Conservation (phyloP, 768 basidiomycete genomes). For the Pulveroboletus ravenelii region DNA sequence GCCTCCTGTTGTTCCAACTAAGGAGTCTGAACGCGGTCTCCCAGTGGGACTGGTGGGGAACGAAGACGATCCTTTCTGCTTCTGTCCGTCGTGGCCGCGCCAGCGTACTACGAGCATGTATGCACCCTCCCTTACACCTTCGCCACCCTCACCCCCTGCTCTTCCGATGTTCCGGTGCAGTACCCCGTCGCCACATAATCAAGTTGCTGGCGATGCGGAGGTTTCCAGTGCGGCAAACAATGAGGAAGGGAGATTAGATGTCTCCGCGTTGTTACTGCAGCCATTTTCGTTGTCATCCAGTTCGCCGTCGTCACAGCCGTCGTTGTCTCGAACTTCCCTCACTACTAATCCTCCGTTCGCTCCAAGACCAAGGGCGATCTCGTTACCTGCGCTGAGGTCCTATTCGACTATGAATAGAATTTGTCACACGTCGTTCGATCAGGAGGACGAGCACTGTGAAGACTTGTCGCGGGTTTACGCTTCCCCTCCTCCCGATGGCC, state of each 20-base stretch:
- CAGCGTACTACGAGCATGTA: slow-evolving; percentile 30
- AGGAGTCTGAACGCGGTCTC: not conserved
- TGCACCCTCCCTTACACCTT: slow-evolving; percentile 3
- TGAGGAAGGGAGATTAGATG: slow-evolving; percentile 11
- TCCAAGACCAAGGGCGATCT: slow-evolving; percentile 25
- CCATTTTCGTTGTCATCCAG: slow-evolving; percentile 19
- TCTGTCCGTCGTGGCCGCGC: slow-evolving; percentile 20
- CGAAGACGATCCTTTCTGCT: slow-evolving; percentile 24
- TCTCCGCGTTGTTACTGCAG: slow-evolving; percentile 27
- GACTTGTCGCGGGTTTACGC: slow-evolving; percentile 30
- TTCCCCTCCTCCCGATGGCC: slow-evolving; percentile 27
- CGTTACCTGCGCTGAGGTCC: slow-evolving; percentile 15
- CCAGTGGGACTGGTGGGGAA: slow-evolving; percentile 5
- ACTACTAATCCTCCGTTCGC: slow-evolving; percentile 7
- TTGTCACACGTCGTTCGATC: slow-evolving; percentile 15
- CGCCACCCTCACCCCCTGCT: slow-evolving; percentile 3
- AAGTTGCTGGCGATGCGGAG: slow-evolving; percentile 5
- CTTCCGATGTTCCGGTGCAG: slow-evolving; percentile 23
- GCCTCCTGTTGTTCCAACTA: not conserved
- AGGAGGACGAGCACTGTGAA: slow-evolving; percentile 19
- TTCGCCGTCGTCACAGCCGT: slow-evolving; percentile 8
- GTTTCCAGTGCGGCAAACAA: not conserved
- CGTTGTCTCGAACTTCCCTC: slow-evolving; percentile 9
- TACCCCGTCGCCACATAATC: slow-evolving; percentile 26
- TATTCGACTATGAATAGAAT: slow-evolving; percentile 4